phyloP scores from a whole-genome alignment of 2,329 filamentous ascomycete genomes.

The Thielaviopsis punctulata region DNA sequence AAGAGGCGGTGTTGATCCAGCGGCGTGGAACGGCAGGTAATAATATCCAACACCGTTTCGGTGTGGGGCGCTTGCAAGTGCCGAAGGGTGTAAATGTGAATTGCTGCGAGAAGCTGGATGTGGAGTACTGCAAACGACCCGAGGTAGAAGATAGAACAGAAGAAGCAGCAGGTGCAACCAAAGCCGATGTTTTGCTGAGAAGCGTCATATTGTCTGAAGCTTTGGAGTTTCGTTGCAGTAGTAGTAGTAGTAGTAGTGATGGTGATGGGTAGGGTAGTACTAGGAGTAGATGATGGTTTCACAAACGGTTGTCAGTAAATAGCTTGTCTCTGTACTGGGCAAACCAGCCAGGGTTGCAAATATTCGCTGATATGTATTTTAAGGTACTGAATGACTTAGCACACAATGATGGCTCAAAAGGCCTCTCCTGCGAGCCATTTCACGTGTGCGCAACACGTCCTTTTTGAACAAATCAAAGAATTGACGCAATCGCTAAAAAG shows the following conservation, averaged over 20 bases:
- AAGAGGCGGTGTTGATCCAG: not conserved
- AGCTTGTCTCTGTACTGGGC: no score
- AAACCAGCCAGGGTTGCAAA: not conserved
- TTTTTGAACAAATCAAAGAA: not conserved
- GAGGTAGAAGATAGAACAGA: not conserved
- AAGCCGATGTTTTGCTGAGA: not conserved
- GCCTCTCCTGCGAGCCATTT: not conserved
- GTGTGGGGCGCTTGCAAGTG: not conserved
- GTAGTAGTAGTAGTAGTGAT: no score
- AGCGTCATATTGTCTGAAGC: not conserved
- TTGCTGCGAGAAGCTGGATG: not conserved
- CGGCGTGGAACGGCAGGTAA: not conserved
- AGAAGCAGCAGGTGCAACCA: not conserved
- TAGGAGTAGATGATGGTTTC: no score
- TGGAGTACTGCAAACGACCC: not conserved
- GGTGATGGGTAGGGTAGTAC: not conserved
- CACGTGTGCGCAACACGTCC: not conserved
- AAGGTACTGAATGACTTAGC: conserved; percentile 6
- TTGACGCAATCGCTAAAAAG: not conserved
- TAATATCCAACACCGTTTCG: not conserved
- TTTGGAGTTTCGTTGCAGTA: not conserved
- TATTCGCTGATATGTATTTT: not conserved
- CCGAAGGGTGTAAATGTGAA: no score
- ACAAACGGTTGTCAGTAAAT: no score
- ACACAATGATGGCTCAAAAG: conserved; percentile 5